phyloP scores from a whole-genome alignment of 306 rosid species.

The Pyrus betulifolia region DNA sequence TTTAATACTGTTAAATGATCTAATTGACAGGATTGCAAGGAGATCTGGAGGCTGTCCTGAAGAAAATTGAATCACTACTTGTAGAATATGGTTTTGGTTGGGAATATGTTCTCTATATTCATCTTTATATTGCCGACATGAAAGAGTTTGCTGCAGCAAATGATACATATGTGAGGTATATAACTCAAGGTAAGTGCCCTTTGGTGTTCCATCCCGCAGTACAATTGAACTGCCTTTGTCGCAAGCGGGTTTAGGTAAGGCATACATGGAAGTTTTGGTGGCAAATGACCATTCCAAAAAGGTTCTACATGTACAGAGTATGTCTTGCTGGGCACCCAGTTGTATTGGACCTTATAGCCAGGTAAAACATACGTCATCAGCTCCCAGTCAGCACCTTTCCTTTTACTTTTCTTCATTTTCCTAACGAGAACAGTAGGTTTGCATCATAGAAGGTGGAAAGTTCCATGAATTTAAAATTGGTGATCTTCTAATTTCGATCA shows the following conservation, averaged over 20 bases:
- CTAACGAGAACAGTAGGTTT: not conserved
- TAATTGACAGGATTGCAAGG: slow-evolving; percentile 56
- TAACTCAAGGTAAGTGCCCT: slow-evolving; percentile 77
- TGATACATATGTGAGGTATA: slow-evolving; percentile 68
- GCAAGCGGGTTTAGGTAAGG: slow-evolving; percentile 60
- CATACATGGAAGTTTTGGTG: slow-evolving; percentile 76
- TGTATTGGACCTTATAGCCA: slow-evolving; percentile 99
- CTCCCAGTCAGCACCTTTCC: not conserved
- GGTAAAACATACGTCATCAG: slow-evolving; percentile 30
- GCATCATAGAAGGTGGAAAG: not conserved
- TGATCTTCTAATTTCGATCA: not conserved
- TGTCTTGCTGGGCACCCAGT: slow-evolving; percentile 98
- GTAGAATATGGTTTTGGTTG: slow-evolving; percentile 55
- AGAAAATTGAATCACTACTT: slow-evolving; percentile 59
- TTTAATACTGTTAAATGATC: slow-evolving; percentile 13
- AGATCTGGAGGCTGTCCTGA: slow-evolving; percentile 58
- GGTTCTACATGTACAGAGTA: slow-evolving; percentile 95
- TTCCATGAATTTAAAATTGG: not conserved
- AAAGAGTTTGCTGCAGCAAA: slow-evolving; percentile 63
- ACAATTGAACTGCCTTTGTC: slow-evolving; percentile 76
- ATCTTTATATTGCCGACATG: slow-evolving; percentile 87
- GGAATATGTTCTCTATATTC: slow-evolving; percentile 82
- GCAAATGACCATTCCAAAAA: slow-evolving; percentile 58
- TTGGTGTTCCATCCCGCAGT: slow-evolving; percentile 96
- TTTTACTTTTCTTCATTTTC: not conserved